phyloP scores from a whole-genome alignment of 805 yeast species.

The Saccharomycopsis capsularis region DNA sequence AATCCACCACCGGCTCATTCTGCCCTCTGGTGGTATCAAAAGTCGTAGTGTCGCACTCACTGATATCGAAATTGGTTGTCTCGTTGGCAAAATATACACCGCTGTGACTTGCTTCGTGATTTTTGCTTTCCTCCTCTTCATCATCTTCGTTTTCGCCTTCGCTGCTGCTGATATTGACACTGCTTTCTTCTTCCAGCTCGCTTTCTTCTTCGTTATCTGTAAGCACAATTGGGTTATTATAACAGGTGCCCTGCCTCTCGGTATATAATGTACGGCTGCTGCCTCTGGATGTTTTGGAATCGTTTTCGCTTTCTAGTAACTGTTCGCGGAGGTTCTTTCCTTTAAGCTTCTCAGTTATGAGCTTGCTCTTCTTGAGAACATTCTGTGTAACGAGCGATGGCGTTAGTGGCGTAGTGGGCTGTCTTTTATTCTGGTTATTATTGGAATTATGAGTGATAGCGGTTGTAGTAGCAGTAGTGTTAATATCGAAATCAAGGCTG shows the following conservation, averaged over 20 bases:
- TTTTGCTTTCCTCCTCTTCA: background rate
- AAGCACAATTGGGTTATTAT: slow-evolving; percentile 7
- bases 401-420: slow-evolving; percentile 30
- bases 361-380: slow-evolving; percentile 24
- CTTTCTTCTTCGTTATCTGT: slow-evolving; percentile 6
- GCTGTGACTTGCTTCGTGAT: too few relatives aligned
- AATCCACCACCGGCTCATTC: too few relatives aligned
- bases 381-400: slow-evolving; percentile 27
- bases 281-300: background rate
- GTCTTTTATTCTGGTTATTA: too few relatives aligned
- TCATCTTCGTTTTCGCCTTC: background rate
- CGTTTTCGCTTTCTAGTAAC: background rate
- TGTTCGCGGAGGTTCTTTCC: slow-evolving; percentile 8
- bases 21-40: too few relatives aligned
- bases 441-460: too few relatives aligned
- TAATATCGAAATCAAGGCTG: too few relatives aligned
- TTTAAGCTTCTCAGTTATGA: slow-evolving; percentile 6
- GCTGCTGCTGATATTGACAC: background rate
- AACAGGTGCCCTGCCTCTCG: slow-evolving; percentile 1
- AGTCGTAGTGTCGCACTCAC: too few relatives aligned
- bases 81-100: background rate
- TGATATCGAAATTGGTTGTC: background rate
- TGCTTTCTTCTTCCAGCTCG: background rate
- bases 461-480: too few relatives aligned
- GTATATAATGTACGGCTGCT: background rate